Conservation (phyloP, 2,329 filamentous ascomycete genomes). For the Penicillium glabrum region DNA sequence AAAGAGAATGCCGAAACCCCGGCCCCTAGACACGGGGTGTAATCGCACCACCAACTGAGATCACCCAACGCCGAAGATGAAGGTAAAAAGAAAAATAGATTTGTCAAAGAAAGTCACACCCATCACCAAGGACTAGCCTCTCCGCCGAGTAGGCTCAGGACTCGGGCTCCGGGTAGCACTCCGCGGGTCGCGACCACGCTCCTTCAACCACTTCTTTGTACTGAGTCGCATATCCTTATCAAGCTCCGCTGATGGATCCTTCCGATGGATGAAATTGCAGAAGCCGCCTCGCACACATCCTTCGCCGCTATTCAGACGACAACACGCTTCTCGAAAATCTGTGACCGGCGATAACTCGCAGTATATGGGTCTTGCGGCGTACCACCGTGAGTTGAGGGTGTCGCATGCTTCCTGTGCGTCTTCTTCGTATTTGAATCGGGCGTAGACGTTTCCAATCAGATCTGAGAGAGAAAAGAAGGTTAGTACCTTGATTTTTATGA, state of each 20-base stretch:
- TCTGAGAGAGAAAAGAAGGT: conserved; percentile 52
- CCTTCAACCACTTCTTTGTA: conserved; percentile 95
- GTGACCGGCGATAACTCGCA: conserved; percentile 96
- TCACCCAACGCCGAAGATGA: conserved; percentile 23
- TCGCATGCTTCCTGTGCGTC: conserved; percentile 91
- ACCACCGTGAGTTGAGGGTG: conserved; percentile 91
- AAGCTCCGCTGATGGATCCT: conserved; percentile 86
- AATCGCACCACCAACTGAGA: conserved; percentile 18
- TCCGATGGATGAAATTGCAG: conserved; percentile 99
- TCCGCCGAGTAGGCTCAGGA: conserved; percentile 76
- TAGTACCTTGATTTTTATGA: conserved; percentile 4
- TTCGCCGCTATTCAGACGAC: conserved; percentile 88
- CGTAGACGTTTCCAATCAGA: conserved; percentile 98
- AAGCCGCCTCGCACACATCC: conserved; percentile 95
- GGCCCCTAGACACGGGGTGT: conserved; percentile 13
- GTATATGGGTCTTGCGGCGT: conserved; percentile 94
- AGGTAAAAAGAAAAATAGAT: conserved; percentile 16
- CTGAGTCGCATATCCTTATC: conserved; percentile 82
- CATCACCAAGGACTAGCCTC: conserved; percentile 53
- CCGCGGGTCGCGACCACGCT: conserved; percentile 78
- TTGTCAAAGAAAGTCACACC: conserved; percentile 6
- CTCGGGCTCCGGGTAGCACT: conserved; percentile 80
- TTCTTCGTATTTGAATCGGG: conserved; percentile 99
- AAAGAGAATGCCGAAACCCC: conserved; percentile 14
- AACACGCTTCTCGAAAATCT: conserved; percentile 97